These are phyloP conservation scores for Phytophthora sp. DNA, from an alignment of 352 stramenopile genomes.

Conservation along the genomic window DNA sequence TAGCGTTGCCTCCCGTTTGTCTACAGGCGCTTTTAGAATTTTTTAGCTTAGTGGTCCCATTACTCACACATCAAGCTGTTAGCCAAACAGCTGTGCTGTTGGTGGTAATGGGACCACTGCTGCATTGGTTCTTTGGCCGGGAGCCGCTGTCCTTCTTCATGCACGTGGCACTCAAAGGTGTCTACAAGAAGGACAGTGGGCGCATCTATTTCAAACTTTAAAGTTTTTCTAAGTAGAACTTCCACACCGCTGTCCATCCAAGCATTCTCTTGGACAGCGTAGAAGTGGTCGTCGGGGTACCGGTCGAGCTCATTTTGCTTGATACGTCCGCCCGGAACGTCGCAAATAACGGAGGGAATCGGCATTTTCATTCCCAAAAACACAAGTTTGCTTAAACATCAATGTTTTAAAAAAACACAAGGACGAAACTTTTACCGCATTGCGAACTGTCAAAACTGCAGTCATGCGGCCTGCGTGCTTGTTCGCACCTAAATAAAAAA, in stretches of 20 bases:
- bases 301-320: not conserved
- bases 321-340: not conserved
- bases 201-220: conserved; percentile 17
- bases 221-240: conserved; percentile 9
- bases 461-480: not conserved
- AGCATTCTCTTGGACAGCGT: conserved; percentile 2
- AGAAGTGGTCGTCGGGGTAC: conserved; percentile 1
- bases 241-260: conserved; percentile 5
- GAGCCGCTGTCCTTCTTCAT: not conserved
- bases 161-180: not conserved
- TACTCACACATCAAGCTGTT: not conserved
- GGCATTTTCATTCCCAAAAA: conserved; percentile 7
- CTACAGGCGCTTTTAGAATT: not conserved
- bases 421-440: not conserved
- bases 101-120: not conserved
- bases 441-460: conserved; percentile 4
- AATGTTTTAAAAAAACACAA: not conserved
- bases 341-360: conserved; percentile 8
- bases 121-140: not conserved
- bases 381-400: not conserved
- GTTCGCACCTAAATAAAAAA: not conserved
- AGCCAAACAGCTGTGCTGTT: not conserved
- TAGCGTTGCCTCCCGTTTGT: not conserved
- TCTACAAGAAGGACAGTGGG: conserved; percentile 1
- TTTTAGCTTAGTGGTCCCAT: not conserved